Evolutionary conservation across 202 grass and related monocot species (phyloP).

Genomic region (Carex arenaria): DNA sequence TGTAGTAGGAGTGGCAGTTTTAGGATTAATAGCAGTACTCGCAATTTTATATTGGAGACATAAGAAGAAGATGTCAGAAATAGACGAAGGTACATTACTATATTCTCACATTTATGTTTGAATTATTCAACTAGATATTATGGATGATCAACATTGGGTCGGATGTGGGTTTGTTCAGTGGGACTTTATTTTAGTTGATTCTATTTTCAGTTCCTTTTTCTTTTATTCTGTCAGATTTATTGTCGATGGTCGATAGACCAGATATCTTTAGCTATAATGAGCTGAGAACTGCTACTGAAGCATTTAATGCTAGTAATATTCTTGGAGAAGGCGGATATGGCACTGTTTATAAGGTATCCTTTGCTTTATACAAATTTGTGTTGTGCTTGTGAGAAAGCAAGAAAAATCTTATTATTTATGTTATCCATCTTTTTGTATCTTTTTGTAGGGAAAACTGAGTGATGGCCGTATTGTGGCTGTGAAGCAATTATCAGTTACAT

Average conservation of each 20-base stretch:
- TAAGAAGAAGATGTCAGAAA: slow-evolving; percentile 25
- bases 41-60: slow-evolving; percentile 20
- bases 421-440: background rate
- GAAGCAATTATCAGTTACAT: slow-evolving; percentile 64
- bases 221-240: slow-evolving; percentile 51
- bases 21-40: slow-evolving; percentile 38
- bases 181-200: background rate
- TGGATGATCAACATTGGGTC: background rate
- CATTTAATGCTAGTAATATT: slow-evolving; percentile 64
- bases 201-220: background rate
- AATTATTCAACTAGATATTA: background rate
- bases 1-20: slow-evolving; percentile 40
- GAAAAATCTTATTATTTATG: background rate
- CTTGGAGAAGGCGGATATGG: slow-evolving; percentile 88
- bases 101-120: background rate
- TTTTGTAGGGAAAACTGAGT: slow-evolving; percentile 54
- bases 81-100: slow-evolving; percentile 17
- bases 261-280: slow-evolving; percentile 61
- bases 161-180: background rate
- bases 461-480: slow-evolving; percentile 66
- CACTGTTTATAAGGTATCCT: slow-evolving; percentile 58
- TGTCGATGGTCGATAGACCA: slow-evolving; percentile 47
- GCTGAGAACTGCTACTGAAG: slow-evolving; percentile 62
- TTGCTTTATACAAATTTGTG: background rate
- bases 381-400: background rate